Conservation (phyloP, 2,329 filamentous ascomycete species). For the Teratosphaeria epicoccoides region DNA sequence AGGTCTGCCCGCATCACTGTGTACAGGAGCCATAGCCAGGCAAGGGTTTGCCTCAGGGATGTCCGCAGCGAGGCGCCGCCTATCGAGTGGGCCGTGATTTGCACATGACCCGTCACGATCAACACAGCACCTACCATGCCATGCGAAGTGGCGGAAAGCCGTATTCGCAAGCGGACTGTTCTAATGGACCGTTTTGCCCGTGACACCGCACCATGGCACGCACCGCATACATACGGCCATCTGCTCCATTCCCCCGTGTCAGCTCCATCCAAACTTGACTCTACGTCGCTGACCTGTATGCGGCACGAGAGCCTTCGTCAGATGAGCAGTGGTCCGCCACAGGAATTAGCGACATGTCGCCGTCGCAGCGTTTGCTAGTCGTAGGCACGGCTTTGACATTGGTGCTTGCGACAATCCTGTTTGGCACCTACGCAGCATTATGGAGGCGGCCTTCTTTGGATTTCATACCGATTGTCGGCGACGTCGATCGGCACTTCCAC, state of each 20-base stretch:
- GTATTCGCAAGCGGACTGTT: too few species aligned
- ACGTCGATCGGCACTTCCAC: conserved; percentile 2
- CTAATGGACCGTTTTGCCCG: background rate
- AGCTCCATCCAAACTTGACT: too few species aligned
- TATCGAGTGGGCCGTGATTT: too few species aligned
- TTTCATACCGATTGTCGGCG: background rate
- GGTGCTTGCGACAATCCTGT: background rate
- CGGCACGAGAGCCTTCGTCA: background rate
- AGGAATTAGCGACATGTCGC: background rate
- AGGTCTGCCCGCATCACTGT: too few species aligned
- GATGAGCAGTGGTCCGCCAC: background rate
- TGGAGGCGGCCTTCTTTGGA: background rate
- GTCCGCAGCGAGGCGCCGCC: too few species aligned
- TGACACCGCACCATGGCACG: background rate
- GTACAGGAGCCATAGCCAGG: too few species aligned
- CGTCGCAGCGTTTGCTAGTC: background rate
- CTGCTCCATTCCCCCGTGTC: too few species aligned
- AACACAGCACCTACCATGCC: too few species aligned
- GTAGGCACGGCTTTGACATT: background rate
- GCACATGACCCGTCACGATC: too few species aligned
- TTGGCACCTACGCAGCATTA: background rate
- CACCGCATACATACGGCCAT: background rate
- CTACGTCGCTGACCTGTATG: too few species aligned
- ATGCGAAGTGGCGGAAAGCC: background rate
- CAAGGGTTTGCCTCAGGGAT: too few species aligned